These are phyloP conservation scores for Mycena vitilis DNA, from an alignment of 768 basidiomycete species.

Conservation along the genomic window DNA sequence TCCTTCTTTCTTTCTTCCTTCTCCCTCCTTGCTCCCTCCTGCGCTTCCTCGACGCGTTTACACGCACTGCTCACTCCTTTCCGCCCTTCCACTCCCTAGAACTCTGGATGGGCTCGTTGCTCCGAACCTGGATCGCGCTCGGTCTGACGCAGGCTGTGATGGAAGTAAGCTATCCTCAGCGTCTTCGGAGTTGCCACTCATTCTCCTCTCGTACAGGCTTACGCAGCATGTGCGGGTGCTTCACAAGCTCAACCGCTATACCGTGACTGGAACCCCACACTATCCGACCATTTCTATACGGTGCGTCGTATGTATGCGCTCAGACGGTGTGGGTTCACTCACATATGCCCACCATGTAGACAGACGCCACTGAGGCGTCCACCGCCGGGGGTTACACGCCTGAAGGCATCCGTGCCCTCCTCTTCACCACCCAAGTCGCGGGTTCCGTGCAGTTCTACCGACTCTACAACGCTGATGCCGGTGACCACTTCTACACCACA, in stretches of 20 bases:
- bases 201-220: background rate
- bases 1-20: no score
- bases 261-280: background rate
- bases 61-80: no score
- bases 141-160: no score
- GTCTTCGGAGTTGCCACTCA: no score
- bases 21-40: no score
- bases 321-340: background rate
- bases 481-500: slow-evolving; percentile 27
- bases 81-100: no score
- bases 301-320: background rate
- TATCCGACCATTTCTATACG: slow-evolving; percentile 1
- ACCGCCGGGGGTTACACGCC: background rate
- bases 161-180: no score
- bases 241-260: background rate
- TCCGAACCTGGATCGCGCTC: no score
- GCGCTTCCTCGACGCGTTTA: no score
- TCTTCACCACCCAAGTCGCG: slow-evolving; percentile 19
- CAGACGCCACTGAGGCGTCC: background rate
- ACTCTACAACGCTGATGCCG: slow-evolving; percentile 6
- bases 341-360: background rate
- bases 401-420: slow-evolving; percentile 10
- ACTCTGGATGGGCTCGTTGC: no score
- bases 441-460: slow-evolving; percentile 22
- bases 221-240: background rate